Percentiles rank a stretch among this genome's conserved stretches.
These are phyloP conservation scores for Pyrrhoderma lamaoense DNA, from an alignment of 1,284 basidiomycete species.

Conservation along the genomic window DNA sequence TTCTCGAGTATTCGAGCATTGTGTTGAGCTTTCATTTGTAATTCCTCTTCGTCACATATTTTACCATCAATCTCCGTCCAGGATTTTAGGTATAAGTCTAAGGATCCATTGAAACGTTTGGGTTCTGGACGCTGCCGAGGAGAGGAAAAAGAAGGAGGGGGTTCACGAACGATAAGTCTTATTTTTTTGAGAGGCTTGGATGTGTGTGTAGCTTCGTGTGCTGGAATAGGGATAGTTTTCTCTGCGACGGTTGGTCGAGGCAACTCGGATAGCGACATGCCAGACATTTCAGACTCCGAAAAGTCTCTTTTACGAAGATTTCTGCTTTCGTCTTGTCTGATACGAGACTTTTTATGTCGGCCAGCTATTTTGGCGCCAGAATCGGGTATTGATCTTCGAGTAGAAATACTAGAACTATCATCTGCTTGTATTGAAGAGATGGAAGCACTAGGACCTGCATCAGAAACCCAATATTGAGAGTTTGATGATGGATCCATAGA, in stretches of 20 bases:
- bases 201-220: too few relatives aligned
- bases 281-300: not conserved
- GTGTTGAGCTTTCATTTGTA: constrained; percentile 38
- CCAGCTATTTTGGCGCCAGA: not conserved
- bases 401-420: not conserved
- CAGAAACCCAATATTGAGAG: not conserved
- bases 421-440: not conserved
- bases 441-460: not conserved
- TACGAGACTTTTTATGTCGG: constrained; percentile 3
- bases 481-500: not conserved
- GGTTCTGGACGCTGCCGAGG: constrained; percentile 57
- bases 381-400: not conserved
- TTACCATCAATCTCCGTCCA: constrained; percentile 45
- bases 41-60: constrained; percentile 37
- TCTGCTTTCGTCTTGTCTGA: not conserved
- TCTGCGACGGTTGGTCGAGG: constrained; percentile 7
- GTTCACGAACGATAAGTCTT: constrained; percentile 60
- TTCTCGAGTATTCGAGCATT: constrained; percentile 50
- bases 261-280: not conserved
- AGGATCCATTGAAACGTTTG: constrained; percentile 44
- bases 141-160: constrained; percentile 53
- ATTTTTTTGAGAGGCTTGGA: constrained; percentile 44
- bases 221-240: constrained; percentile 3
- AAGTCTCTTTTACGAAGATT: not conserved
- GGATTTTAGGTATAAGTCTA: constrained; percentile 52